Evolutionary conservation across 306 rosid genomes (phyloP), one percentile per base, ranked within the genome.

Genomic region (Luffa acutangula): DNA sequence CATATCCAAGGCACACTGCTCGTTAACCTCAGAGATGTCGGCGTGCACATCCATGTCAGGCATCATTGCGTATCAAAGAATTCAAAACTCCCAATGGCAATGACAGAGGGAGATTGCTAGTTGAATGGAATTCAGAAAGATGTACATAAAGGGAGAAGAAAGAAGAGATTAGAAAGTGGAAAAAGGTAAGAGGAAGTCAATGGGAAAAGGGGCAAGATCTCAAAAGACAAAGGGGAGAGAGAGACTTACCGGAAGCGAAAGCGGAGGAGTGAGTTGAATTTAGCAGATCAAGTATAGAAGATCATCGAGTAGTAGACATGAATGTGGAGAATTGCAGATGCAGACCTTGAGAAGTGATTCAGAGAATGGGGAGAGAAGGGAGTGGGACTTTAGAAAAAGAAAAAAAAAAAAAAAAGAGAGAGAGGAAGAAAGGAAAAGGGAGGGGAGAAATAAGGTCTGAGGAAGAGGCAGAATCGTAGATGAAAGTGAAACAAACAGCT

Each of bases 1-100:
- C 78, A 25, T 75, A 56, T 56, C 67, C 37, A 76, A 69, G 52
- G 81, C 57, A 76, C 75, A 62, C 31, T 77, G 43, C 58, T 58
- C 64, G 81, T 84, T 87, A 45, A 87, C 78, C 84, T 79, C 90
- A 76, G 85, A 78, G 81, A 82, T 78, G 67, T 87, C 90, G 54
- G 56, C 74, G 56, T 46, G 76, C 80, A 76, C 88, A 84, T 87
- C 91, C 81, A 74, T 84, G 84, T 89, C 88, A 81, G 84, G 87
- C 82, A 89, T 88, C 92, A 89, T 90, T 80, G 78, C 25, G 78
- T 33, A 80, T 62, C 75, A 11, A 49, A 15, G 21, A 36, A 48
- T 2, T 67, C 53, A 73, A 59, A 77, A 49, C 17, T 59, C 18
- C n/a, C 34, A 73, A 66, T 58, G 65, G 57, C 52, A 33, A 43